Base-by-base conservation (phyloP, 495 filamentous ascomycete genomes). In the Hyaloscypha hepaticicola region DNA sequence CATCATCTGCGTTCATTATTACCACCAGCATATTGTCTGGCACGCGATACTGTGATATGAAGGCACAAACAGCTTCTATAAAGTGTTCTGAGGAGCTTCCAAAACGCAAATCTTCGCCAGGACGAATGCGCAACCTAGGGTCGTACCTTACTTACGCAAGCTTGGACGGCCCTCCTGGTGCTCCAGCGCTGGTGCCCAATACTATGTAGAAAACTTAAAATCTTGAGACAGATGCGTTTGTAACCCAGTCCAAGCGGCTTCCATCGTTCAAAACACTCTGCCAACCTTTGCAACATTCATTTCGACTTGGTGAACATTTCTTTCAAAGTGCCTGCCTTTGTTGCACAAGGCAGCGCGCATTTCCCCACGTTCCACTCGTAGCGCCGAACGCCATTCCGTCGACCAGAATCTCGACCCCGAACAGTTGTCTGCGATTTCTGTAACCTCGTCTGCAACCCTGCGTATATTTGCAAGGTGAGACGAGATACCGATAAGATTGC, bases 201-300 rank as follows among this genome's bases (percentile, higher is more conserved):
- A 33, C 60, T 53, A 48, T 63, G 53, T 52, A 56, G 57, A 59
- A 56, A 59, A 1, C 63, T 65, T 58, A 58, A 58, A 55, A 55
- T 61, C 59, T 57, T 67, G 65, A 67, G 65, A 67, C 65, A 68
- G 56, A 22, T 26, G 51, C 62, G 66, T 68, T 68, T 68, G 65
- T 63, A 45, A 67, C 55, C 53, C 48, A 53, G 26, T 60, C 65
- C 49, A 53, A 48, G 55, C 48, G 53, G 55, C 61, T 59, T 41
- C 52, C 7, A 53, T 7, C 56, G n/a, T 29, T 29, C 33, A 3
- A 58, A 45, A 58, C 9, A 11, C 11, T 53, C 50, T 7, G 45
- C 19, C 27, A 16, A 8, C 33, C 24, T 45, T 21, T 45, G 3
- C 24, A 26, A 12, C 31, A 26, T 25, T 50, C 25, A 41, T 26